Evolutionary conservation across 73 alveolate genomes (phyloP).

Genomic region (Breviolum minutum): DNA sequence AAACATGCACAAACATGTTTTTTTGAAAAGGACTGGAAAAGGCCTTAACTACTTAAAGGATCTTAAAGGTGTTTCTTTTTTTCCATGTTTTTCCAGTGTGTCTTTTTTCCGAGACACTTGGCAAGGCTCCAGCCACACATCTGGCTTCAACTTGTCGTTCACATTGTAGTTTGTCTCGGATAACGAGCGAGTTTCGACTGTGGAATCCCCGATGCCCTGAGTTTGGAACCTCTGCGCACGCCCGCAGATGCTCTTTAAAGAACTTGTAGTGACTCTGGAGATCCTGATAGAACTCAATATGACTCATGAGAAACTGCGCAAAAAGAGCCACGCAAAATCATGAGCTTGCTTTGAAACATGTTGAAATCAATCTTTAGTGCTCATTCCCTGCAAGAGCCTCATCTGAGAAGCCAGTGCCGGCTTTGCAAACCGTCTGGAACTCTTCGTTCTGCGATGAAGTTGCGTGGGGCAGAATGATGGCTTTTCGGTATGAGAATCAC

Average conservation of each 20-base stretch:
- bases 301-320: background rate
- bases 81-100: background rate
- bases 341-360: background rate
- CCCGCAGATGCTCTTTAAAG: constrained; percentile 61
- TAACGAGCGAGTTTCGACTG: background rate
- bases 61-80: background rate
- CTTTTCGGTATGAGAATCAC: background rate
- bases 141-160: constrained; percentile 81
- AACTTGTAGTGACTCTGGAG: constrained; percentile 59
- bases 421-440: constrained; percentile 96
- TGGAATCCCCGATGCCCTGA: background rate
- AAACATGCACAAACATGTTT: background rate
- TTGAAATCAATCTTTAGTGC: background rate
- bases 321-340: background rate
- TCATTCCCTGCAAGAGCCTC: constrained; percentile 9
- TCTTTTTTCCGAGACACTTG: constrained; percentile 1
- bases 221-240: constrained; percentile 43
- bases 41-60: background rate
- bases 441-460: constrained; percentile 62
- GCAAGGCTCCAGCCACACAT: constrained; percentile 94
- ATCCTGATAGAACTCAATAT: constrained; percentile 12
- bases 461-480: background rate
- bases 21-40: background rate
- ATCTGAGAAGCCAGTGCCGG: constrained; percentile 96
- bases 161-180: constrained; percentile 85